phyloP scores from a whole-genome alignment of 164 flowering plant species.

The Chimonanthus praecox region DNA sequence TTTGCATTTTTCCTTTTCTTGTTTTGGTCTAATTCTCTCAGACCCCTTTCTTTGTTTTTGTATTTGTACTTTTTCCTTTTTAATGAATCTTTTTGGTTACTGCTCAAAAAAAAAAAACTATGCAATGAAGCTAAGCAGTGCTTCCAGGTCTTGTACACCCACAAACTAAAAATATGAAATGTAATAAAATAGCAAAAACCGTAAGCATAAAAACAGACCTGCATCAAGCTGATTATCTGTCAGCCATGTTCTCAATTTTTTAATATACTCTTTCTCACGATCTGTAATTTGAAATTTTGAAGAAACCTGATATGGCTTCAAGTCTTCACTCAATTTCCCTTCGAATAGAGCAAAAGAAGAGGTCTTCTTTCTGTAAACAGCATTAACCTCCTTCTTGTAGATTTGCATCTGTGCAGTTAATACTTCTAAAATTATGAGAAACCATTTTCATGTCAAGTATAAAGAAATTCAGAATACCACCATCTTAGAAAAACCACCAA shows the following conservation, averaged over 20 bases:
- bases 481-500: neutral
- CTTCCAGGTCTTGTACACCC: neutral
- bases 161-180: too few relatives aligned
- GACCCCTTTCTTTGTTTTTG: too few relatives aligned
- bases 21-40: too few relatives aligned
- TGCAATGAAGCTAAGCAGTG: neutral
- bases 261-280: slow-evolving; percentile 38
- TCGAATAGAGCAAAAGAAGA: slow-evolving; percentile 68
- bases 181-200: too few relatives aligned
- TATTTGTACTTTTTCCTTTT: too few relatives aligned
- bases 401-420: slow-evolving; percentile 49
- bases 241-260: slow-evolving; percentile 44
- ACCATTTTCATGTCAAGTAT: neutral
- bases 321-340: slow-evolving; percentile 37
- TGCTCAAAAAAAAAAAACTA: neutral
- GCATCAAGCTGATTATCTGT: slow-evolving; percentile 28
- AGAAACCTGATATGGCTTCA: slow-evolving; percentile 61
- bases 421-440: neutral
- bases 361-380: slow-evolving; percentile 46
- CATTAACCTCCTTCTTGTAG: slow-evolving; percentile 33
- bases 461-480: neutral
- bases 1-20: too few relatives aligned
- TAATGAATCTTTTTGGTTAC: too few relatives aligned
- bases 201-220: slow-evolving; percentile 30
- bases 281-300: slow-evolving; percentile 33